phyloP scores from a whole-genome alignment of 768 basidiomycete genomes.

The Baorangia bicolor region DNA sequence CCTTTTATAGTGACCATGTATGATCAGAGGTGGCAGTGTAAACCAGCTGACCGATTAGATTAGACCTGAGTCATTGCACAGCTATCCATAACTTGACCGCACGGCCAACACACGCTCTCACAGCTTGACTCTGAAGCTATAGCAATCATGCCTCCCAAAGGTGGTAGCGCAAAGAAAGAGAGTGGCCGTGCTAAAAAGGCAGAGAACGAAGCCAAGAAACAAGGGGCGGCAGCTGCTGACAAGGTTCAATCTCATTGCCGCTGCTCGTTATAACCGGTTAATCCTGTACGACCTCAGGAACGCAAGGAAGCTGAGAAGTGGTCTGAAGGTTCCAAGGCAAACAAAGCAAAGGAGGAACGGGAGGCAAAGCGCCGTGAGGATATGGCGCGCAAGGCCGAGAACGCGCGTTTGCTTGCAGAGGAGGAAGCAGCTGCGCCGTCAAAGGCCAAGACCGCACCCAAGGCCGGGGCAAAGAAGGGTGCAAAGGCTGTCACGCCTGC shows the following conservation, averaged over 20 bases:
- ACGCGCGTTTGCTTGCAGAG: conserved; percentile 80
- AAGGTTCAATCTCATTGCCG: conserved; percentile 42
- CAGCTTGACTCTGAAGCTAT: conserved; percentile 3
- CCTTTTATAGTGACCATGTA: conserved; percentile 4
- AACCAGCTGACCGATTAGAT: conserved; percentile 17
- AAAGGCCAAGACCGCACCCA: conserved; percentile 64
- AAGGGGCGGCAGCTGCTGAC: conserved; percentile 55
- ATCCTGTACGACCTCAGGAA: conserved; percentile 47
- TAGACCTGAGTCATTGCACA: conserved; percentile 22
- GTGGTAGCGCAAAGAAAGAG: conserved; percentile 91
- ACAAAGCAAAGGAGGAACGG: conserved; percentile 69
- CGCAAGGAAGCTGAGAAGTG: conserved; percentile 67
- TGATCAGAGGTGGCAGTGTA: conserved; percentile 28
- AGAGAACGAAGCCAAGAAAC: conserved; percentile 85
- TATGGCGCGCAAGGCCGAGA: conserved; percentile 83
- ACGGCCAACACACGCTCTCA: conserved; percentile 2
- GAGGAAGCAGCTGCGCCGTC: conserved; percentile 67
- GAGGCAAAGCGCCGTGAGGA: conserved; percentile 82
- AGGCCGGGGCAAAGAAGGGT: conserved; percentile 60
- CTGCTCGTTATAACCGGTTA: neutral
- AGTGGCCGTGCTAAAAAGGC: conserved; percentile 87
- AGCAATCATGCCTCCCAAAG: conserved; percentile 75
- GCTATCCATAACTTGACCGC: neutral
- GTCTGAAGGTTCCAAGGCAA: conserved; percentile 63
- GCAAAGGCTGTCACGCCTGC: conserved; percentile 58